Evolutionary conservation across 345 rosid genomes (phyloP), one percentile per base, ranked within the genome.

Genomic region (Sonneratia caseolaris): DNA sequence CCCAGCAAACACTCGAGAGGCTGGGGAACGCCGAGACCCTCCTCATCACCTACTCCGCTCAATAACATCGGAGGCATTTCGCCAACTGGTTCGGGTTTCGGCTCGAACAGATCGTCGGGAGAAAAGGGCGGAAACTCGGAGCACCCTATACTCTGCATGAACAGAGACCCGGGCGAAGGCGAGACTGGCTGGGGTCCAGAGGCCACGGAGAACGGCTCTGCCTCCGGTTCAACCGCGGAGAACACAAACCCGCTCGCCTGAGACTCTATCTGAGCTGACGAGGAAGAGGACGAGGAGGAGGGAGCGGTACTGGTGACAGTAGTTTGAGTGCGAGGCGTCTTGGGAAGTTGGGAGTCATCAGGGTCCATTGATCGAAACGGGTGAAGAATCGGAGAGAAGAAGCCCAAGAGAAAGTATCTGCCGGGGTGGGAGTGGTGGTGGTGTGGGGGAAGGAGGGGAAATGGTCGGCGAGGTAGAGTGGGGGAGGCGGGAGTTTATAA

Each of bases 1-100:
- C 82, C 90, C 27, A 85, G 96, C 37, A 90, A 75, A 68, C 81
- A 69, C 72, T 83, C 90, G 40, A 94, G 77, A 7, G 97, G 95
- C 73, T 74, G 76, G 5, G 97, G 96, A 75, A 74, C 67, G 7
- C 59, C 80, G 9, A 59, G 37, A 6, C 49, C 8, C 57, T 64
- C 77, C 36, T 36, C 64, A 9, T 45, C 72, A 47, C 47, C 68
- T 5, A 37, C 75, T 62, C 61, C 37, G 5, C 11, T 35, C 37
- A 68, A 66, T 51, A 21, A 47, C 32, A 65, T 73, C 51, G 80
- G 64, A n/a, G 74, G 61, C 7, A 61, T 53, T 51, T 56, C 69
- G 64, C 65, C 4, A 36, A 42, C 68, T 14, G 82, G 71, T 55
- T 64, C 76, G 48, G 79, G 42, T 55, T 57, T 65, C 42, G 64